These are phyloP conservation scores for Globisporangium spinosum DNA, from an alignment of 352 stramenopile species.

Conservation along the genomic window DNA sequence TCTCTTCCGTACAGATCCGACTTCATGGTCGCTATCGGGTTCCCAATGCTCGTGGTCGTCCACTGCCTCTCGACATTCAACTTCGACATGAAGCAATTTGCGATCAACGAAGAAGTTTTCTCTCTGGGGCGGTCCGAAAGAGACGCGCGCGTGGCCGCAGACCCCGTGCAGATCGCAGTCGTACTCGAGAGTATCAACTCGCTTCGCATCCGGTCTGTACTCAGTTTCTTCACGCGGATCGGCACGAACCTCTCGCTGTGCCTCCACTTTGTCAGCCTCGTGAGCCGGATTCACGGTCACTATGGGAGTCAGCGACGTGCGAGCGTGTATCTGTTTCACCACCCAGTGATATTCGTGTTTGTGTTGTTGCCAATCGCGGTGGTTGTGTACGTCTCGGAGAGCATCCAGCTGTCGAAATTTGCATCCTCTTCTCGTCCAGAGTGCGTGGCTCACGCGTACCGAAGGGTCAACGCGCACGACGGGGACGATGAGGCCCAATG, in stretches of 20 bases:
- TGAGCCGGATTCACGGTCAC: not conserved
- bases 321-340: slow-evolving; percentile 6
- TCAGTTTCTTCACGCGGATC: too few species aligned
- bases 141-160: slow-evolving; percentile 6
- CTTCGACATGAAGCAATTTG: slow-evolving; percentile 22
- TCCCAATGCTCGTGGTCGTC: slow-evolving; percentile 25
- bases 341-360: slow-evolving; percentile 11
- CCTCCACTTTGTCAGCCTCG: not conserved
- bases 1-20: not conserved
- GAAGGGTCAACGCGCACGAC: not conserved
- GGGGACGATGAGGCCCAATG: slow-evolving; percentile 17
- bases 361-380: not conserved
- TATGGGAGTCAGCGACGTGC: too few species aligned
- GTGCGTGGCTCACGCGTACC: slow-evolving; percentile 12
- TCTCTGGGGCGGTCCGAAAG: slow-evolving; percentile 15
- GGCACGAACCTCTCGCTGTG: not conserved
- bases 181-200: too few species aligned
- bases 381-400: not conserved
- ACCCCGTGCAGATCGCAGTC: too few species aligned
- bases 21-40: slow-evolving; percentile 27
- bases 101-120: slow-evolving; percentile 24
- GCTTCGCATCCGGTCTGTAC: too few species aligned
- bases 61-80: slow-evolving; percentile 29
- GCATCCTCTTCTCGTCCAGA: slow-evolving; percentile 5
- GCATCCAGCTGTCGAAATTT: not conserved